phyloP scores from a whole-genome alignment of 108 stramenopile species.

The Asterionellopsis glacialis region DNA sequence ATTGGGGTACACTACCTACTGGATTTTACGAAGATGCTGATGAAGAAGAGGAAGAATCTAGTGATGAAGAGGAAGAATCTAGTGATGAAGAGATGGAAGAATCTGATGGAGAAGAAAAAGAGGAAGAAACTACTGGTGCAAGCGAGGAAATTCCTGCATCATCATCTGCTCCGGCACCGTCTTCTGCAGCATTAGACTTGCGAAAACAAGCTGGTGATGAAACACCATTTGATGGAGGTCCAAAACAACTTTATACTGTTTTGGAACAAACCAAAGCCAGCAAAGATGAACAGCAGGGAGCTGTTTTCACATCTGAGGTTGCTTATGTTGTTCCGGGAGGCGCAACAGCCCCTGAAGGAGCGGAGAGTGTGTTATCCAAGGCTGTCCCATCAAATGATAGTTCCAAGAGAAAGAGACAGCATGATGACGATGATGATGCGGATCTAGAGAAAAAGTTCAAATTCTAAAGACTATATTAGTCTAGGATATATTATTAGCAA shows the following conservation, averaged over 20 bases:
- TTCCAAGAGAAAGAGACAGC: constrained; percentile 46
- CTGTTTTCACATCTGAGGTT: constrained; percentile 74
- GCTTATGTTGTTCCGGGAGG: constrained; percentile 69
- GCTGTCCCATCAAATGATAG: constrained; percentile 32
- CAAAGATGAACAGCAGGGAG: constrained; percentile 27
- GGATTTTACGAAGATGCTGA: constrained; percentile 52
- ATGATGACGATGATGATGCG: constrained; percentile 77
- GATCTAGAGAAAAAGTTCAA: constrained; percentile 85
- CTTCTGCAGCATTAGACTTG: constrained; percentile 45
- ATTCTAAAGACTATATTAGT: constrained; percentile 73
- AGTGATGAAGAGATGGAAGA: constrained; percentile 52
- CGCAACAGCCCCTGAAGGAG: constrained; percentile 53
- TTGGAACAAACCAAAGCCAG: constrained; percentile 43
- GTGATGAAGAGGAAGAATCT: constrained; percentile 55
- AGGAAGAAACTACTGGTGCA: constrained; percentile 15
- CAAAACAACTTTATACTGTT: constrained; percentile 80
- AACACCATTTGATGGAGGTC: constrained; percentile 53
- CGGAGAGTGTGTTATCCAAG: constrained; percentile 78
- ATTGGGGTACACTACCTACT: constrained; percentile 78
- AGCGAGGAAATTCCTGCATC: constrained; percentile 56
- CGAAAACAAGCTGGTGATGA: constrained; percentile 77
- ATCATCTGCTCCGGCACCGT: constrained; percentile 31
- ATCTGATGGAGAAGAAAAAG: constrained; percentile 49
- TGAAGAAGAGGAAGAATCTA: constrained; percentile 56
- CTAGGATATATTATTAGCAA: too few relatives aligned